Base-by-base conservation (phyloP, 1,284 basidiomycete species). In the Mrakiaceae sp. region DNA sequence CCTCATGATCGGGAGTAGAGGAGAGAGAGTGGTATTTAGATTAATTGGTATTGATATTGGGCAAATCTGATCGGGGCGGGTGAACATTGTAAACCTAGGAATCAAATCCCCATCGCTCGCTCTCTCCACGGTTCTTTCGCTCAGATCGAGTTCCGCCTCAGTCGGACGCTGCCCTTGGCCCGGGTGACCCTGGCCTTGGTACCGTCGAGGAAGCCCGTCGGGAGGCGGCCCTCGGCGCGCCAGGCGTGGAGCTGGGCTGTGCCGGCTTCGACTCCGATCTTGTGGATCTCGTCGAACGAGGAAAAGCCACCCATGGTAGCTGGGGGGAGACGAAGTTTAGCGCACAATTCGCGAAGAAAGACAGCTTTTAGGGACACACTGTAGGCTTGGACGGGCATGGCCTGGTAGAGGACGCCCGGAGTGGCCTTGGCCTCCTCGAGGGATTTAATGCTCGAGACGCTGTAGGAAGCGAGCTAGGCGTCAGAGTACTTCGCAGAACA, bases 371-470 rank as follows among this genome's bases (percentile, higher is more conserved):
- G 27, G 27, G 27, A 27, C 27, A 27, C 27, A 14, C 42, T 52
- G 46, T 47, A 66, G 5, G 50, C 49, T 71, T 93, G 88, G 16
- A 98, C 93, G 0, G 96, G 96, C 88, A 98, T 91, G 65, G 86
- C 83, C 77, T 97, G 87, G 74, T 98, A 98, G 58, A 97, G 78
- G 73, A 91, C 94, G 0, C 88, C 88, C 5, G 87, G 87, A 4
- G 87, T 83, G 3, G 83, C 82, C 75, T 98, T 98, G 40, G 93
- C 94, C 69, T 95, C 93, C 74, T 97, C 93, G 8, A 98, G 80
- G 10, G 90, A 95, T 73, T 87, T 90, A 48, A 98, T 92, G 68
- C 90, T 94, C 67, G 95, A 95, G 1, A 97, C 95, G 76, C 92
- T 95, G 69, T 16, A 68, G 58, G 1, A 63, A 44, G 39, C 39